phyloP scores from a whole-genome alignment of 441 rosid species.

The California macrophylla region DNA sequence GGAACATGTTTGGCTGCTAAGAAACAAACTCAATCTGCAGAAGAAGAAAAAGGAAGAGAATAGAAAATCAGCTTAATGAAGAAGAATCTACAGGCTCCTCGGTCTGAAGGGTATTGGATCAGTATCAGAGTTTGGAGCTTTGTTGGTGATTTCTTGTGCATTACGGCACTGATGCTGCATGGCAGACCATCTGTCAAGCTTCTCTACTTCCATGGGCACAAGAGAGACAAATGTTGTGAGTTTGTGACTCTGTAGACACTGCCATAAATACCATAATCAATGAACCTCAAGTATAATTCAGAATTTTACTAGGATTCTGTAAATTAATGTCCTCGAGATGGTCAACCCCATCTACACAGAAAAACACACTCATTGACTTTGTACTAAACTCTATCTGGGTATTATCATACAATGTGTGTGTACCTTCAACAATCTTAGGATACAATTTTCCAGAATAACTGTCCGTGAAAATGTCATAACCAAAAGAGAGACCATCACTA shows the following conservation, averaged over 20 bases:
- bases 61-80: not conserved
- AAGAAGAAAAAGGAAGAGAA: not conserved
- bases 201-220: not conserved
- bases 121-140: not conserved
- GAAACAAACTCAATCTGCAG: not conserved
- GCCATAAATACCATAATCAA: not conserved
- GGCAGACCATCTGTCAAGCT: not conserved
- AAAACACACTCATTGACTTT: no score
- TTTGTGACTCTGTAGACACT: not conserved
- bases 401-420: no score
- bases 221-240: not conserved
- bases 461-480: no score
- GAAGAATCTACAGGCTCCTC: not conserved
- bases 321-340: not conserved
- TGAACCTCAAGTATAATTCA: no score
- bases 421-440: no score
- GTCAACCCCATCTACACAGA: not conserved
- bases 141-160: not conserved
- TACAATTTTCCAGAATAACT: no score
- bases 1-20: not conserved
- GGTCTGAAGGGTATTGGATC: not conserved
- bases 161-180: not conserved
- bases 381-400: no score
- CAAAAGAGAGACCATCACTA: no score
- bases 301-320: not conserved